Evolutionary conservation across 495 filamentous ascomycete species (phyloP).

Genomic region (Aspergillus biplanus): DNA sequence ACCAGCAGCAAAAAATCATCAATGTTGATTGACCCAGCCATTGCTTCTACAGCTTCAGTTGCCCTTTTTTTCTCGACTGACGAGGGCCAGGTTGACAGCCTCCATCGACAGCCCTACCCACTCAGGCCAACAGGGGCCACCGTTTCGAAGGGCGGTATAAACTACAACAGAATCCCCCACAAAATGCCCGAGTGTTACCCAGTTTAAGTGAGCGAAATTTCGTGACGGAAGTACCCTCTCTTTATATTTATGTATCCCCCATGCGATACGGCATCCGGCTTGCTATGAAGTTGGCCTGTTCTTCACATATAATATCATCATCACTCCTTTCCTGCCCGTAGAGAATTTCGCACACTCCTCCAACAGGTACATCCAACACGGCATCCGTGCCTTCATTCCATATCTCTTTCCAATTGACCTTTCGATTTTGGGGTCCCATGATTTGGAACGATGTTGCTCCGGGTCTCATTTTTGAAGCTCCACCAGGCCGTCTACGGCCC

Average conservation of each 20-base stretch:
- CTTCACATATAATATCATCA: slow-evolving; percentile 33
- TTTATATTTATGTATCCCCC: neutral
- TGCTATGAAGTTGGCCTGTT: slow-evolving; percentile 5
- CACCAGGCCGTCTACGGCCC: slow-evolving; percentile 58
- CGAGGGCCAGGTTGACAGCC: too few relatives aligned
- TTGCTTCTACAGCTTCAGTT: too few relatives aligned
- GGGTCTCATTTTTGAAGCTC: slow-evolving; percentile 48
- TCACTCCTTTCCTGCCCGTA: slow-evolving; percentile 53
- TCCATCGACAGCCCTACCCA: too few relatives aligned
- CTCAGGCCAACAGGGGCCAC: too few relatives aligned
- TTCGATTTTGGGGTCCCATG: slow-evolving; percentile 52
- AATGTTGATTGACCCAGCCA: too few relatives aligned
- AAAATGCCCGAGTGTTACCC: neutral
- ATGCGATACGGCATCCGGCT: neutral
- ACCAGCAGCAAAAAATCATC: too few relatives aligned
- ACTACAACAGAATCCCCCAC: too few relatives aligned
- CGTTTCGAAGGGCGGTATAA: too few relatives aligned
- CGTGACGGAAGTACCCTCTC: neutral
- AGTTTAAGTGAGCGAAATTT: neutral
- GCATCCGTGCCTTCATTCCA: slow-evolving; percentile 96
- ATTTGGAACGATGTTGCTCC: slow-evolving; percentile 52
- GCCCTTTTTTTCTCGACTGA: too few relatives aligned
- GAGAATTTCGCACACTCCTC: slow-evolving; percentile 91
- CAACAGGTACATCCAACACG: slow-evolving; percentile 95
- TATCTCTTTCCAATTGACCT: slow-evolving; percentile 69